Percentiles rank a stretch among this genome's conserved stretches.
Evolutionary conservation across 257 asterid genomes (phyloP).

Genomic region (Solanum corneliomulleri): DNA sequence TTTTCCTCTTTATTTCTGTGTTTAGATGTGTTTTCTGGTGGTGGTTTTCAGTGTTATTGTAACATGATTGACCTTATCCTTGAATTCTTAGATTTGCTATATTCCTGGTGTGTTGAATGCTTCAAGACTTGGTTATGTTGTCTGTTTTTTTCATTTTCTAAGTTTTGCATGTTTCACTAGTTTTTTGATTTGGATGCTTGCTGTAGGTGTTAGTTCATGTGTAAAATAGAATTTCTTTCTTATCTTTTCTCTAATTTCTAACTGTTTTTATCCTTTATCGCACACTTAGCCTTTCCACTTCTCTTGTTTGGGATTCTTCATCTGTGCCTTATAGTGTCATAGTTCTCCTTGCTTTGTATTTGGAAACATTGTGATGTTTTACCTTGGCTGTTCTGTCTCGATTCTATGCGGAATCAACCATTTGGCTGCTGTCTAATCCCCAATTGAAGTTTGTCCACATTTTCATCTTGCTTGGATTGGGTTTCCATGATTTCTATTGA

Average conservation of each 20-base stretch:
- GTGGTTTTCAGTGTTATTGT: background rate
- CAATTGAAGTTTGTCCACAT: background rate
- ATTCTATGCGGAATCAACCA: background rate
- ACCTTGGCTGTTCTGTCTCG: background rate
- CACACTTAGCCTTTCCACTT: background rate
- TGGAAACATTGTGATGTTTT: background rate
- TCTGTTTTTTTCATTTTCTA: background rate
- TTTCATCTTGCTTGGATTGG: background rate
- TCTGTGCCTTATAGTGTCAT: background rate
- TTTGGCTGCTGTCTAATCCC: background rate
- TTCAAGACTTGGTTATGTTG: background rate
- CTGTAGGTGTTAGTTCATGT: background rate
- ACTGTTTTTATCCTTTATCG: background rate
- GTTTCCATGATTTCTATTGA: background rate
- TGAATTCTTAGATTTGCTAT: background rate
- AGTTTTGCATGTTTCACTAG: background rate
- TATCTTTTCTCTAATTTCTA: background rate
- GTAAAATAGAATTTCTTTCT: background rate
- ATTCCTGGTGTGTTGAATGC: background rate
- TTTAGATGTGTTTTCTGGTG: background rate
- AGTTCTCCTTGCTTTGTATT: background rate
- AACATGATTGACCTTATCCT: background rate
- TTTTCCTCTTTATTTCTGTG: background rate
- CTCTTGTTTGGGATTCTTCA: background rate
- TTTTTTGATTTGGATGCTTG: background rate